Percentiles rank a stretch among this genome's conserved stretches.
These are phyloP conservation scores for Ammopiptanthus mongolicus DNA, from an alignment of 306 rosid genomes.

Conservation along the genomic window DNA sequence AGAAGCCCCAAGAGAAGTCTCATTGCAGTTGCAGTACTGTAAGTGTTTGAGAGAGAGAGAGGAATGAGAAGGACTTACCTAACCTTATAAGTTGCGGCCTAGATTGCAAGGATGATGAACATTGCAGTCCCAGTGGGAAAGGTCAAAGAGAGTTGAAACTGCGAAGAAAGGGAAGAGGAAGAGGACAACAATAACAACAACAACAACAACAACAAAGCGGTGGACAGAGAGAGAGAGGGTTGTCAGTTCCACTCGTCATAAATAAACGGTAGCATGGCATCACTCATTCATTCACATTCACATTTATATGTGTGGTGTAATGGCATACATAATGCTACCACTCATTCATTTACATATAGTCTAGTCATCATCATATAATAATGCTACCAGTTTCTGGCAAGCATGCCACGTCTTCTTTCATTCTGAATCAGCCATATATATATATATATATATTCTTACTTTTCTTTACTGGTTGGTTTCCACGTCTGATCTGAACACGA, in stretches of 20 bases:
- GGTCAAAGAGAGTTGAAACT: neutral
- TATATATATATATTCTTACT: too few relatives aligned
- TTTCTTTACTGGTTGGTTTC: too few relatives aligned
- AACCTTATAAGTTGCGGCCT: neutral
- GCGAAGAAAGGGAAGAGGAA: neutral
- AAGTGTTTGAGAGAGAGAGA: neutral
- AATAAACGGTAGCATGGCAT: too few relatives aligned
- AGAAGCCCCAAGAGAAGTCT: conserved; percentile 18
- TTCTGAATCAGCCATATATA: too few relatives aligned
- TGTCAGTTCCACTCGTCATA: neutral
- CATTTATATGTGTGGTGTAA: too few relatives aligned
- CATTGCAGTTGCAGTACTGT: neutral
- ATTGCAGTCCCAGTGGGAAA: neutral
- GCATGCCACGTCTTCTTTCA: too few relatives aligned
- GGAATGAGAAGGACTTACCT: neutral
- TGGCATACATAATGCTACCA: too few relatives aligned
- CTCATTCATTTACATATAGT: too few relatives aligned
- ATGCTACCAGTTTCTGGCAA: too few relatives aligned
- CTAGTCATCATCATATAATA: too few relatives aligned
- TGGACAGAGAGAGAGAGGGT: too few relatives aligned
- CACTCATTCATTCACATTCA: neutral
- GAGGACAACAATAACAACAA: neutral
- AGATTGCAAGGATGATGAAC: neutral
- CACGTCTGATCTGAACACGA: too few relatives aligned
- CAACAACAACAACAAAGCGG: neutral